These are phyloP conservation scores for Candida succiphila DNA, from an alignment of 805 yeast genomes.

Conservation along the genomic window DNA sequence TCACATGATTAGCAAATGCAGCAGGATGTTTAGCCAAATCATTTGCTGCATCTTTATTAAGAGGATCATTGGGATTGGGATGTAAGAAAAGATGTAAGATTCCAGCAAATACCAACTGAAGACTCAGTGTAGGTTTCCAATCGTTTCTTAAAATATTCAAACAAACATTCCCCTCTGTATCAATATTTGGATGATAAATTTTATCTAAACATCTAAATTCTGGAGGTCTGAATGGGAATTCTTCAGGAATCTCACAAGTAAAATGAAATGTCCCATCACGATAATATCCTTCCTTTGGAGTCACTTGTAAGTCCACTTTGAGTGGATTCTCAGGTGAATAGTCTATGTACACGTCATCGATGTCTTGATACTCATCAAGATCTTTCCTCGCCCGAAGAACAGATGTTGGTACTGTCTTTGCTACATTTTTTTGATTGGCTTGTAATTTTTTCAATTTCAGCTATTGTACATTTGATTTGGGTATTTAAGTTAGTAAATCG, in stretches of 20 bases:
- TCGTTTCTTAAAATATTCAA: constrained; percentile 87
- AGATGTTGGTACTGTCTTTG: constrained; percentile 35
- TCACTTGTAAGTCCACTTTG: constrained; percentile 46
- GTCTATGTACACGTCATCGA: constrained; percentile 23
- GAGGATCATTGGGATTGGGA: constrained; percentile 87
- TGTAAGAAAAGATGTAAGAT: constrained; percentile 77
- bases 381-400: constrained; percentile 72
- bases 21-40: constrained; percentile 33
- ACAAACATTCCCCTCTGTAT: constrained; percentile 83
- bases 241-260: constrained; percentile 51
- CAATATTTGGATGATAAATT: constrained; percentile 93
- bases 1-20: constrained; percentile 48
- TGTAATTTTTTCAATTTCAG: constrained; percentile 22
- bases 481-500: no score
- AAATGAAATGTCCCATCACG: constrained; percentile 62
- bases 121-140: constrained; percentile 88
- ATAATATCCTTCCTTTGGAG: constrained; percentile 69
- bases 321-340: constrained; percentile 49
- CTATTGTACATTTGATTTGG: constrained; percentile 4
- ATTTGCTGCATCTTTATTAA: constrained; percentile 84
- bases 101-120: constrained; percentile 78
- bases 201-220: constrained; percentile 60
- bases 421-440: constrained; percentile 11
- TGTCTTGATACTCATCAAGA: constrained; percentile 52
- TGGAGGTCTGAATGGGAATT: constrained; percentile 91